A percentile compares a stretch with the other conserved stretches of the same genome.
phyloP scores from a whole-genome alignment of 2,329 filamentous ascomycete genomes.

The Colletotrichum echinochloae region DNA sequence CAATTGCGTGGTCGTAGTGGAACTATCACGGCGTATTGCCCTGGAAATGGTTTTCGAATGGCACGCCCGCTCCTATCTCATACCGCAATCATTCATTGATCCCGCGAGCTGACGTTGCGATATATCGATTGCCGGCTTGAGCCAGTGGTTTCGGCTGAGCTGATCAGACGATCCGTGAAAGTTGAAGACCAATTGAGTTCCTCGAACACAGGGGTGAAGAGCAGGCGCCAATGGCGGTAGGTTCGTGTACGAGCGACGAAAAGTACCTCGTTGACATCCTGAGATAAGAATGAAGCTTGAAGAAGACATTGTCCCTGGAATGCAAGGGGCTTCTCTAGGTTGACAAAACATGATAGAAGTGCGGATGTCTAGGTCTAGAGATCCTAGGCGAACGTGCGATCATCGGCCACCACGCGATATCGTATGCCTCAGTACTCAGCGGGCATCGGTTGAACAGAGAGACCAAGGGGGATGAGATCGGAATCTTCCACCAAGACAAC shows the following conservation, averaged over 20 bases:
- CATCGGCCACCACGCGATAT: not conserved
- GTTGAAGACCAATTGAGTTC: not conserved
- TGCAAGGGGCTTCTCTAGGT: not conserved
- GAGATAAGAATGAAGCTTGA: not conserved
- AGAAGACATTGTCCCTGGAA: not conserved
- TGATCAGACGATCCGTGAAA: not conserved
- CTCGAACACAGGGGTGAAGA: not conserved
- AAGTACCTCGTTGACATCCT: not conserved
- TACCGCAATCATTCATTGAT: not conserved
- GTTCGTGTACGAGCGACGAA: not conserved
- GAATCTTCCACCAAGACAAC: not conserved
- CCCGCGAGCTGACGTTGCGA: not conserved
- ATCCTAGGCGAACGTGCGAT: not conserved
- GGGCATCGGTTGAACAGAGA: not conserved
- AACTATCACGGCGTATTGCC: not conserved
- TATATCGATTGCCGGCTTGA: not conserved
- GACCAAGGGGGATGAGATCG: conserved; percentile 6
- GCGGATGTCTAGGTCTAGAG: not conserved
- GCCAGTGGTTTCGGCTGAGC: not conserved
- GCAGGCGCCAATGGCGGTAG: not conserved
- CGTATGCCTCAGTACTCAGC: not conserved
- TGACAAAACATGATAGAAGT: not conserved
- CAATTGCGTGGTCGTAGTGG: not conserved
- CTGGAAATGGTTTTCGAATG: not conserved
- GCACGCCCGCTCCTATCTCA: not conserved